A percentile compares a stretch with the other conserved stretches of the same genome.
Conservation (phyloP, 1,284 basidiomycete genomes). For the Agaricales sp. region DNA sequence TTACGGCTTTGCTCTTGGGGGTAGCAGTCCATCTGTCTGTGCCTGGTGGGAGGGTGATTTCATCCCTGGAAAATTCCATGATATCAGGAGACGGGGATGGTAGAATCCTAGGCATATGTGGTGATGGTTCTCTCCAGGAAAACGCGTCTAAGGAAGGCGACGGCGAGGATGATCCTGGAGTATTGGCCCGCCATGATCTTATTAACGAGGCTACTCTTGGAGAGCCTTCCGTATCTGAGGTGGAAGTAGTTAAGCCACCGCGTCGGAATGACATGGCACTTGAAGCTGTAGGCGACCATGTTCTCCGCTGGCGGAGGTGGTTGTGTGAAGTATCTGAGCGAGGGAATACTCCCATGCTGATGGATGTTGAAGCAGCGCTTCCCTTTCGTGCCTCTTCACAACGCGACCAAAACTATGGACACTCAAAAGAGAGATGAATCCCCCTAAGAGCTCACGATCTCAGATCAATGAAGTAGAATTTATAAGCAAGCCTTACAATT, state of each 20-base stretch:
- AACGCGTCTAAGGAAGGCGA: neutral
- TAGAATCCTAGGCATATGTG: neutral
- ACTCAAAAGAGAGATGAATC: conserved; percentile 43
- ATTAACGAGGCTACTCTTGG: neutral
- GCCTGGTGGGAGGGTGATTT: neutral
- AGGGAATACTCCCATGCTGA: conserved; percentile 25
- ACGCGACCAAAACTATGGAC: conserved; percentile 56
- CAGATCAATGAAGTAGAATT: neutral
- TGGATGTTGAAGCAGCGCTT: conserved; percentile 42
- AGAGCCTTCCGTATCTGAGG: neutral
- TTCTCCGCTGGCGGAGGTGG: conserved; percentile 8
- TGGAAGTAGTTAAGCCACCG: conserved; percentile 4
- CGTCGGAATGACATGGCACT: conserved; percentile 8
- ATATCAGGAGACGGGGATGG: neutral
- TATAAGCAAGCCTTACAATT: conserved; percentile 35
- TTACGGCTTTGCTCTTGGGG: no score
- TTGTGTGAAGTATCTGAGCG: conserved; percentile 14
- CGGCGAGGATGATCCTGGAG: neutral
- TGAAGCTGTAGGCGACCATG: neutral
- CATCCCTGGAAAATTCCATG: neutral
- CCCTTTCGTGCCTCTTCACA: conserved; percentile 50
- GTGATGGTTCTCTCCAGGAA: neutral
- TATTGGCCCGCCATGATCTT: neutral
- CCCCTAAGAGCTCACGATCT: conserved; percentile 28
- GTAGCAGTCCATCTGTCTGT: no score